phyloP scores from a whole-genome alignment of 2,329 filamentous ascomycete species.

The Chrysoporthe cubensis region DNA sequence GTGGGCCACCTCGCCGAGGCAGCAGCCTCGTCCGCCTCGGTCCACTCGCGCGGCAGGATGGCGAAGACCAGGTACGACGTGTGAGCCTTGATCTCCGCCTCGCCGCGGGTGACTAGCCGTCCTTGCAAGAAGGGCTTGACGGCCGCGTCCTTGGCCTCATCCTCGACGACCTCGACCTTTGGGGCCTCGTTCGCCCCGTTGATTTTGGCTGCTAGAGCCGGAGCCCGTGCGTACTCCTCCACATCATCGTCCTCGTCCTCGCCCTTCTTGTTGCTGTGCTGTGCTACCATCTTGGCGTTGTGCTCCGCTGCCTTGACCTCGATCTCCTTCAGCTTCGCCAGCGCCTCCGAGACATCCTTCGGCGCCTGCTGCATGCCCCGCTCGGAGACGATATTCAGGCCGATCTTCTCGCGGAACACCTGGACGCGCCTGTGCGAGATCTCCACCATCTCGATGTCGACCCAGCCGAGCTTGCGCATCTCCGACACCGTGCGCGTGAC shows the following conservation, averaged over 20 bases:
- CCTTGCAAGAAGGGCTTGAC: conserved; percentile 74
- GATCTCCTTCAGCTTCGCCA: conserved; percentile 73
- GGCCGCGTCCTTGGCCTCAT: conserved; percentile 11
- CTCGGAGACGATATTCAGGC: conserved; percentile 66
- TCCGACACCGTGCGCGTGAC: conserved; percentile 83
- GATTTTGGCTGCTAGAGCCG: conserved; percentile 28
- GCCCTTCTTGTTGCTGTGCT: conserved; percentile 36
- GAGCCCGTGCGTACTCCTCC: background rate
- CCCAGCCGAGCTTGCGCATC: conserved; percentile 82
- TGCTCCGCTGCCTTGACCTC: conserved; percentile 71
- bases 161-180: conserved; percentile 22
- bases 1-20: conserved; percentile 68
- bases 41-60: conserved; percentile 84
- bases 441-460: conserved; percentile 92
- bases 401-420: conserved; percentile 79
- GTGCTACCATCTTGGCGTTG: conserved; percentile 39
- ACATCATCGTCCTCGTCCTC: conserved; percentile 22
- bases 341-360: conserved; percentile 77
- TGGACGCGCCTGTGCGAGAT: conserved; percentile 79
- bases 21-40: conserved; percentile 75
- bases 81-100: conserved; percentile 91
- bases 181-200: conserved; percentile 29
- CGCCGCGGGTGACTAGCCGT: conserved; percentile 76
- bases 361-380: conserved; percentile 72
- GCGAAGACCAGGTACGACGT: conserved; percentile 98